Conservation (phyloP, 2,329 filamentous ascomycete species). For the Chalaropsis thielavioides region DNA sequence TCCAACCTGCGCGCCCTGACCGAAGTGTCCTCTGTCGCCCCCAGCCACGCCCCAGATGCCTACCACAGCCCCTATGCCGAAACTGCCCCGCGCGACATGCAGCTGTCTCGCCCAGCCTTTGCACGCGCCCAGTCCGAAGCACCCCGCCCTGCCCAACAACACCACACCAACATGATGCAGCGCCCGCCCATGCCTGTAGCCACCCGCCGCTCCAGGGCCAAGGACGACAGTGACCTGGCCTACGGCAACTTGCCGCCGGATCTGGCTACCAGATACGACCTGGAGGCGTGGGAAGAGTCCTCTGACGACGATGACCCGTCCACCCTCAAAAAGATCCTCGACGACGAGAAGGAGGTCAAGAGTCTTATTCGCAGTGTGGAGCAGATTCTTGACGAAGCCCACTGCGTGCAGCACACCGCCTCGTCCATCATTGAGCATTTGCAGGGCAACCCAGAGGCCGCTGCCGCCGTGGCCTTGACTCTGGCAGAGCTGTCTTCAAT, state of each 20-base stretch:
- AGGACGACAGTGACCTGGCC: conserved; percentile 80
- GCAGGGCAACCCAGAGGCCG: conserved; percentile 63
- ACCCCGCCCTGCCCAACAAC: conserved; percentile 25
- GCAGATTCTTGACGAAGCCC: conserved; percentile 64
- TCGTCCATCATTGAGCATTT: conserved; percentile 64
- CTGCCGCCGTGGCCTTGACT: conserved; percentile 84
- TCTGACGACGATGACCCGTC: conserved; percentile 24
- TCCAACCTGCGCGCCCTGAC: conserved; percentile 39
- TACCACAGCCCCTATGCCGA: conserved; percentile 31
- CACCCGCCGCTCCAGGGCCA: conserved; percentile 25
- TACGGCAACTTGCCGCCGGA: conserved; percentile 73
- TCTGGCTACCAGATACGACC: conserved; percentile 36
- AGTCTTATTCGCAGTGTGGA: conserved; percentile 62
- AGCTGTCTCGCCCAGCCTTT: conserved; percentile 23
- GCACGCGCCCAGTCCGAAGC: conserved; percentile 23
- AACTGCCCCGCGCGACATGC: conserved; percentile 25
- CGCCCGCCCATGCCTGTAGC: conserved; percentile 5
- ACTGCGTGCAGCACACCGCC: conserved; percentile 77
- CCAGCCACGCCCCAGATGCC: conserved; percentile 25
- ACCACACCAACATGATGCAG: conserved; percentile 26
- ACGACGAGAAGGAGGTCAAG: conserved; percentile 41
- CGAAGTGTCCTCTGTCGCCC: conserved; percentile 36
- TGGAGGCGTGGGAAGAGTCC: conserved; percentile 20
- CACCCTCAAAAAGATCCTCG: conserved; percentile 30
- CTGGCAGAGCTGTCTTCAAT: conserved; percentile 81